phyloP scores from a whole-genome alignment of 495 filamentous ascomycete genomes.

The Xylaria flabelliformis region DNA sequence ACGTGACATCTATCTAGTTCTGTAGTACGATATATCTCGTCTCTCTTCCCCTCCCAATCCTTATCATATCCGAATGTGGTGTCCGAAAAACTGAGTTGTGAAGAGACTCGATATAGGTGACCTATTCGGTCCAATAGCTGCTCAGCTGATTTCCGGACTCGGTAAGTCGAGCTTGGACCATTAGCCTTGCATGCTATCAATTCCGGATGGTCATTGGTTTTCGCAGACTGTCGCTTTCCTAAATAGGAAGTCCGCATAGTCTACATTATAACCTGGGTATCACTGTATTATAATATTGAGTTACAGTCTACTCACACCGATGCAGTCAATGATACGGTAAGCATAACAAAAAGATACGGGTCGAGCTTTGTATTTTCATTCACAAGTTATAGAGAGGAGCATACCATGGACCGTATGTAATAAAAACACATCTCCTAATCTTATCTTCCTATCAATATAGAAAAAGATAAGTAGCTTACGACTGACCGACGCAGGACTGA shows the following conservation, averaged over 20 bases:
- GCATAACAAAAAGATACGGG: background rate
- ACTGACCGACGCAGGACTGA: no score
- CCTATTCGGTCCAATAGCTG: slow-evolving; percentile 14
- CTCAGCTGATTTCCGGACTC: background rate
- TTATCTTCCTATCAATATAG: background rate
- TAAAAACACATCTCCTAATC: background rate
- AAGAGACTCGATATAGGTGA: background rate
- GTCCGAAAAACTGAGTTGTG: background rate
- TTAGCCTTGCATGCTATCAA: background rate
- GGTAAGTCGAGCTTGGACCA: slow-evolving; percentile 23
- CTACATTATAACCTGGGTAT: background rate
- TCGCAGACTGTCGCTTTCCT: background rate
- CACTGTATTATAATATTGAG: background rate
- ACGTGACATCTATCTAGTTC: slow-evolving; percentile 1
- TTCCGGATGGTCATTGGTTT: slow-evolving; percentile 8
- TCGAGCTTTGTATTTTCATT: background rate
- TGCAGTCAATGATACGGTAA: background rate
- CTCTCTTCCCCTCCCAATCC: background rate
- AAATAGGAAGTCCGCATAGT: slow-evolving; percentile 20
- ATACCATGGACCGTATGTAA: background rate
- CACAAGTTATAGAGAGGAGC: background rate
- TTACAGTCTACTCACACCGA: background rate
- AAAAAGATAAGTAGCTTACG: slow-evolving; percentile 1
- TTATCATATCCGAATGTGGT: background rate
- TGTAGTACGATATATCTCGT: background rate